These are phyloP conservation scores for Calonectria multiphialidica DNA, from an alignment of 2,329 filamentous ascomycete genomes.

Conservation along the genomic window DNA sequence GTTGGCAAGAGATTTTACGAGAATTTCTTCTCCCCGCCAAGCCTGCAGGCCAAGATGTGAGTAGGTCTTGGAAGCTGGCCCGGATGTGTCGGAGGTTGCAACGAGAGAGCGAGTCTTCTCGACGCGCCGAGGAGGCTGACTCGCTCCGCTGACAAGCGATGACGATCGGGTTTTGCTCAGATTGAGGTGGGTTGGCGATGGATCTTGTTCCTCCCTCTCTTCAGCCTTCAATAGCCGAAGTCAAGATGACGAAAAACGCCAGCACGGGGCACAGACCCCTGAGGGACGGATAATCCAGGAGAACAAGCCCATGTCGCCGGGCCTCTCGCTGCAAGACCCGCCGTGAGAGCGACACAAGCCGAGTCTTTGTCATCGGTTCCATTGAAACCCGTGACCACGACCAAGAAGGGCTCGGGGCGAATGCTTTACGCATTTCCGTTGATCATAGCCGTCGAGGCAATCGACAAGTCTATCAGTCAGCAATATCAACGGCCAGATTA, in stretches of 20 bases:
- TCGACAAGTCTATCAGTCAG: constrained; percentile 20
- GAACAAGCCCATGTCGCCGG: background rate
- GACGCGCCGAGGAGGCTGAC: background rate
- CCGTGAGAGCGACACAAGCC: background rate
- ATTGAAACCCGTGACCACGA: constrained; percentile 6
- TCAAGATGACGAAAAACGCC: background rate
- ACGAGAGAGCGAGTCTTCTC: background rate
- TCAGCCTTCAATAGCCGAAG: constrained; percentile 17
- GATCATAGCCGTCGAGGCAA: constrained; percentile 7
- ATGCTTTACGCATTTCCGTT: constrained; percentile 14
- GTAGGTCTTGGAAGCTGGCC: background rate
- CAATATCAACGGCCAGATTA: constrained; percentile 8
- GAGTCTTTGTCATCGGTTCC: constrained; percentile 12
- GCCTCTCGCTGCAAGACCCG: background rate
- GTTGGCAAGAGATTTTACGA: background rate
- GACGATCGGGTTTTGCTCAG: constrained; percentile 15
- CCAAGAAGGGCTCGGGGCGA: background rate
- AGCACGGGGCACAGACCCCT: constrained; percentile 9
- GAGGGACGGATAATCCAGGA: constrained; percentile 3
- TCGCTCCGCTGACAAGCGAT: background rate
- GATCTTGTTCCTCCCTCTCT: background rate
- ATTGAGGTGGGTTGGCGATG: background rate
- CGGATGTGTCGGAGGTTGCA: background rate
- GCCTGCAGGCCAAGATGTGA: background rate
- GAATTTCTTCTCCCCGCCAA: background rate